Conservation (phyloP, 257 asterid species). For the Jacaranda copaia region DNA sequence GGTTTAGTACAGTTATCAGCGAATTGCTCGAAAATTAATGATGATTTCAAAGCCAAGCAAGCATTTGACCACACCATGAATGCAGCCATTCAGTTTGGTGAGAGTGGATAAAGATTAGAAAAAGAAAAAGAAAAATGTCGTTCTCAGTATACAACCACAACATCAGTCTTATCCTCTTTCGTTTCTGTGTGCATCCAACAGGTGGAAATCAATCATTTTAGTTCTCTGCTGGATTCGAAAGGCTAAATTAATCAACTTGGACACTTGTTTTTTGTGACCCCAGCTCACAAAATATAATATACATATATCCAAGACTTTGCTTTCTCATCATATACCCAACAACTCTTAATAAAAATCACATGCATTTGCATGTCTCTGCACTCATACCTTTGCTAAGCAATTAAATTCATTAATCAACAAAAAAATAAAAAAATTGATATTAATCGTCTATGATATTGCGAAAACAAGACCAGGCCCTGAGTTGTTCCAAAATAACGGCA, state of each 20-base stretch:
- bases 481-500: too few relatives aligned
- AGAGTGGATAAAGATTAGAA: conserved; percentile 20
- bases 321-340: conserved; percentile 37
- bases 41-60: conserved; percentile 12
- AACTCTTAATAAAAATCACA: conserved; percentile 16
- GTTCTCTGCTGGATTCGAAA: conserved; percentile 24
- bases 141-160: not conserved
- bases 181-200: too few relatives aligned
- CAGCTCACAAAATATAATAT: not conserved
- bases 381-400: not conserved
- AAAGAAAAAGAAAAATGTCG: not conserved
- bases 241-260: conserved; percentile 32
- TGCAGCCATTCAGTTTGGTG: conserved; percentile 9
- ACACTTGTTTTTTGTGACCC: conserved; percentile 25
- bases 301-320: conserved; percentile 34
- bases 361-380: conserved; percentile 29
- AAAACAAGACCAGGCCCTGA: too few relatives aligned
- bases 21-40: not conserved
- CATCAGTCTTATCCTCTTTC: conserved; percentile 26
- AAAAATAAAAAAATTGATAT: too few relatives aligned
- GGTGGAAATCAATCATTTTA: conserved; percentile 29
- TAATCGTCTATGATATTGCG: too few relatives aligned
- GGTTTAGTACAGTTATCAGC: too few relatives aligned
- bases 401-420: too few relatives aligned
- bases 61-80: conserved; percentile 12